Conservation (phyloP, 1,284 basidiomycete genomes). For the Melampsora abietis-canadensis region DNA sequence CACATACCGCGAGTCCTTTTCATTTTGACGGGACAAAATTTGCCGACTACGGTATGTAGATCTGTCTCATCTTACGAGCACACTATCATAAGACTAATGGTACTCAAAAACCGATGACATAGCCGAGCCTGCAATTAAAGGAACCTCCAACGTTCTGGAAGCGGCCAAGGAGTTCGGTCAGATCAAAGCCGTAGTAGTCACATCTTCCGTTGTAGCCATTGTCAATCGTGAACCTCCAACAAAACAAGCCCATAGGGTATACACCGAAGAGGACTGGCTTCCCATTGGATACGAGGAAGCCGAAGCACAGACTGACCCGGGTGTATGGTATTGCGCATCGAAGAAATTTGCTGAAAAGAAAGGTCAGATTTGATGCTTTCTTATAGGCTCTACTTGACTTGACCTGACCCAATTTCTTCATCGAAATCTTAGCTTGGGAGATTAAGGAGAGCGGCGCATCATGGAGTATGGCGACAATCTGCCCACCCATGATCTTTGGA, state of each 20-base stretch:
- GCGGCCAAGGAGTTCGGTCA: constrained; percentile 58
- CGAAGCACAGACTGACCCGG: constrained; percentile 1
- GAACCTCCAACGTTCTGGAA: constrained; percentile 62
- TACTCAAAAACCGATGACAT: not conserved
- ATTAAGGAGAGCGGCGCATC: constrained; percentile 60
- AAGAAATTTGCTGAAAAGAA: constrained; percentile 57
- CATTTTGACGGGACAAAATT: constrained; percentile 54
- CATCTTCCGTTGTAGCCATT: constrained; percentile 62
- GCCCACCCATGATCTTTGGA: constrained; percentile 58
- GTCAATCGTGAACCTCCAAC: constrained; percentile 50
- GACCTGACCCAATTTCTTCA: not conserved
- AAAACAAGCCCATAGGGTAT: constrained; percentile 46
- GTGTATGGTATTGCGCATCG: constrained; percentile 17
- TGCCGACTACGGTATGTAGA: constrained; percentile 50
- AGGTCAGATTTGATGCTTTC: constrained; percentile 54
- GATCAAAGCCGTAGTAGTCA: constrained; percentile 62
- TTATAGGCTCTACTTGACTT: not conserved
- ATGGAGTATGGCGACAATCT: constrained; percentile 62
- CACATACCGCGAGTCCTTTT: constrained; percentile 62
- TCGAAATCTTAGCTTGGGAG: constrained; percentile 16
- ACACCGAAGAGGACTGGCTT: constrained; percentile 65
- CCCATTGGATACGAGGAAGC: constrained; percentile 57
- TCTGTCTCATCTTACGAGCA: not conserved
- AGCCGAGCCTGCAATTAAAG: constrained; percentile 62
- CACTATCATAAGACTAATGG: too few species aligned